Conservation (phyloP, 257 asterid genomes). For the Solanum tarijense region DNA sequence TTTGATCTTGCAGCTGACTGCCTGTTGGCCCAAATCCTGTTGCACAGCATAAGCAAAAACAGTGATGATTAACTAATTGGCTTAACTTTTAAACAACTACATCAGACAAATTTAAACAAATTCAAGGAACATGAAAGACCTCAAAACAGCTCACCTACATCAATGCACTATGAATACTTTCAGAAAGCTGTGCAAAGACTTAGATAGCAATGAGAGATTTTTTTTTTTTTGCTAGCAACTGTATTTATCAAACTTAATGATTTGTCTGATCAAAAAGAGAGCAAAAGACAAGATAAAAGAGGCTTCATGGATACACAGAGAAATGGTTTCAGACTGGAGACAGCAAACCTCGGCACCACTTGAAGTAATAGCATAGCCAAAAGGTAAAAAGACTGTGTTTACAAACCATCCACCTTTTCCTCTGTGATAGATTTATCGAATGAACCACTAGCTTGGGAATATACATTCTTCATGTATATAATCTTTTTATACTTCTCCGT, state of each 20-base stretch:
- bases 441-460: neutral
- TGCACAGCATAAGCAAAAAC: neutral
- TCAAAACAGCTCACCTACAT: neutral
- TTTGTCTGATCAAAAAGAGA: neutral
- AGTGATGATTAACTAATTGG: neutral
- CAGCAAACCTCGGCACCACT: neutral
- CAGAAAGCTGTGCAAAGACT: neutral
- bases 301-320: neutral
- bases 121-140: neutral
- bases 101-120: neutral
- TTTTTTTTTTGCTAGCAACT: neutral
- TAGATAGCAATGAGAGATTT: neutral
- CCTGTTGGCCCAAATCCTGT: conserved; percentile 98
- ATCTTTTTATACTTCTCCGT: neutral
- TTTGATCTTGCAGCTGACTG: conserved; percentile 99
- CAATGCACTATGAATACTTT: neutral
- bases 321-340: neutral
- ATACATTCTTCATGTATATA: neutral
- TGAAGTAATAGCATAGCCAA: neutral
- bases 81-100: neutral
- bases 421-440: neutral
- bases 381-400: neutral
- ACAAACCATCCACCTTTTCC: neutral
- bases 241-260: neutral
- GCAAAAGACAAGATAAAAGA: neutral